Evolutionary conservation across 2,329 filamentous ascomycete genomes (phyloP), one percentile per base, ranked within the genome.

Genomic region (Phoma sp.): DNA sequence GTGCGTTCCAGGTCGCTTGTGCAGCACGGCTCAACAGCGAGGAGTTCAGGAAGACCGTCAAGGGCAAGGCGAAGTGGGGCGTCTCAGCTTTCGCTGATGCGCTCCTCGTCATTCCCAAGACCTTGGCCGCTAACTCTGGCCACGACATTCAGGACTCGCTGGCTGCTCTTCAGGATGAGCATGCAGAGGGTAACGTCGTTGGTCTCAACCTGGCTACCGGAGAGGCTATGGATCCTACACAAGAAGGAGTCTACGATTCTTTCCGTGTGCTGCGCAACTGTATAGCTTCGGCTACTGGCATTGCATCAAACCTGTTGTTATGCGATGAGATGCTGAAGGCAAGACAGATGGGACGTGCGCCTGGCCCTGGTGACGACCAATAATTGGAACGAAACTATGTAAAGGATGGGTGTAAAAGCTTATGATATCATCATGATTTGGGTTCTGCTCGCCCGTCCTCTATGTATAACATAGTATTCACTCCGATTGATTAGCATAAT

Each of bases 261-360:
- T 99, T 96, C 86, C 86, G 95, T 54, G 95, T 99, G 32, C 78
- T 99, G 67, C 86, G 95, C 65, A 98, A 98, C 80, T 92, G 89
- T 75, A 87, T 99, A 59, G 92, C 95, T 3, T 97, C 93, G 30
- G 95, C 92, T 75, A 89, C 93, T 24, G 91, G 95, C 60, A 99
- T 99, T 70, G 93, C 95, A 5, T 93, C 91, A 8, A 99, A 99
- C 79, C 81, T 99, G 61, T 81, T 99, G 62, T 84, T 99, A 44
- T 99, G 95, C 71, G 95, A 99, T 71, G 95, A 99, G 82, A 84
- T 99, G 81, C 82, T 99, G 68, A 99, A 99, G 83, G 95, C 95
- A 58, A 85, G 95, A 74, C 93, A 99, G 81, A 99, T 99, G 95
- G 89, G 41, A 38, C 52, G 46, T 27, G 53, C 53, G 22, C 53